Conservation (phyloP, 2,329 filamentous ascomycete species). For the Fusarium nisikadoi region DNA sequence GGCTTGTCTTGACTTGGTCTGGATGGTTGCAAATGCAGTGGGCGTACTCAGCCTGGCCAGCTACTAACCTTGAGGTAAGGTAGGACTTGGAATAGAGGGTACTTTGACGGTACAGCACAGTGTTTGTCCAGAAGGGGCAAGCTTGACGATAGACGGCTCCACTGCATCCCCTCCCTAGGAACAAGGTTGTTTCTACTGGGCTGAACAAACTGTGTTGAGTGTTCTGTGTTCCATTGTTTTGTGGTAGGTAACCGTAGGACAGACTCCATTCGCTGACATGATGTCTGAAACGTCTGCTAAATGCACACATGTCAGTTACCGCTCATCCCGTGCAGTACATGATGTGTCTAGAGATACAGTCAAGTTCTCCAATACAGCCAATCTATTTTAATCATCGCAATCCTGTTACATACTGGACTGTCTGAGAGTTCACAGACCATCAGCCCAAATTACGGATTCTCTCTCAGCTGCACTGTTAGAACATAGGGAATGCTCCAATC, state of each 20-base stretch:
- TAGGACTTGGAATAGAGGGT: constrained; percentile 23
- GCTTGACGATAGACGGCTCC: constrained; percentile 1
- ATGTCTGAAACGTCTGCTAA: constrained; percentile 10
- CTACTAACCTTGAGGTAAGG: not conserved
- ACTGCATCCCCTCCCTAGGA: not conserved
- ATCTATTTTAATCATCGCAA: not conserved
- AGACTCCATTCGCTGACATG: constrained; percentile 3
- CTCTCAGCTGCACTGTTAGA: constrained; percentile 23
- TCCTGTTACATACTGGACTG: not conserved
- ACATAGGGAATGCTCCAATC: constrained; percentile 4
- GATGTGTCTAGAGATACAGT: not conserved
- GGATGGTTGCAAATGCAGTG: constrained; percentile 33
- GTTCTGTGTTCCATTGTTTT: not conserved
- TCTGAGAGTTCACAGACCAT: not conserved
- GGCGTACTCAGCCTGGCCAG: constrained; percentile 25
- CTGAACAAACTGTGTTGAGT: not conserved
- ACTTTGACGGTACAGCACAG: constrained; percentile 23
- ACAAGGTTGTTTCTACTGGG: constrained; percentile 22
- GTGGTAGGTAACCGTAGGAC: not conserved
- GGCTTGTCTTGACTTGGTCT: constrained; percentile 14
- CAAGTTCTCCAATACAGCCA: not conserved
- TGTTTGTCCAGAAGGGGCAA: constrained; percentile 10
- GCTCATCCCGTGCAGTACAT: not conserved
- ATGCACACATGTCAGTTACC: not conserved
- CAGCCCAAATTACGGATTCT: constrained; percentile 14